A percentile compares a stretch with the other conserved stretches of the same genome.
These are phyloP conservation scores for Rhizopogon rudus DNA, from an alignment of 768 basidiomycete genomes.

Conservation along the genomic window DNA sequence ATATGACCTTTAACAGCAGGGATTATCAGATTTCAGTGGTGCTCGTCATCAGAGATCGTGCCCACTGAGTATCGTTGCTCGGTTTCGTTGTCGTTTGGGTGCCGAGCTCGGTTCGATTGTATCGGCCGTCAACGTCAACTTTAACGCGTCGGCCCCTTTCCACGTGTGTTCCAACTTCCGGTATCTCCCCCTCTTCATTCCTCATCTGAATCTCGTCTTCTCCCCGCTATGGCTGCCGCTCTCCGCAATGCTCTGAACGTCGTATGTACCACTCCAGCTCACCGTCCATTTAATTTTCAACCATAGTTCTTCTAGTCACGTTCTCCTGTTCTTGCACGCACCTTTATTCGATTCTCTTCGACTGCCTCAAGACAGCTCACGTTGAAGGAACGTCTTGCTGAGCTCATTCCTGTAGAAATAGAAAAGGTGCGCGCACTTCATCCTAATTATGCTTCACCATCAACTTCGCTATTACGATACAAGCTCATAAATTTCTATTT, in stretches of 20 bases:
- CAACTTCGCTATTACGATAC: background rate
- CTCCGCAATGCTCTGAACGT: conserved; percentile 30
- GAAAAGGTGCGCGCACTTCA: conserved; percentile 27
- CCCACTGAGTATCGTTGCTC: too few relatives aligned
- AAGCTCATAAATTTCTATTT: background rate
- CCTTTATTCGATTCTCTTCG: conserved; percentile 59
- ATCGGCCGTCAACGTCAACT: background rate
- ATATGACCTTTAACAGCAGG: too few relatives aligned
- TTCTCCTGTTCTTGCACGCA: conserved; percentile 38
- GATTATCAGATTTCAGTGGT: too few relatives aligned
- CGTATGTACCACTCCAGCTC: conserved; percentile 28
- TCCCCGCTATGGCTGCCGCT: conserved; percentile 38
- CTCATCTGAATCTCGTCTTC: background rate
- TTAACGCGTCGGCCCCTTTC: background rate
- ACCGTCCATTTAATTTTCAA: conserved; percentile 22
- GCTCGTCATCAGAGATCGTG: too few relatives aligned
- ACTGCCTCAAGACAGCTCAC: conserved; percentile 61
- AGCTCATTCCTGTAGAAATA: conserved; percentile 85
- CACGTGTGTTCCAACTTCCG: conserved; percentile 18
- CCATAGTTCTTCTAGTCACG: conserved; percentile 38
- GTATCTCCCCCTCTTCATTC: conserved; percentile 10
- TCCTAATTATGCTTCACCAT: background rate
- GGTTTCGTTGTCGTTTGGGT: too few relatives aligned
- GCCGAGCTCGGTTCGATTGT: too few relatives aligned
- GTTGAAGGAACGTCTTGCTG: conserved; percentile 88